These are phyloP conservation scores for Solanum aculeatissimum DNA, from an alignment of 305 asterid genomes.

Conservation along the genomic window DNA sequence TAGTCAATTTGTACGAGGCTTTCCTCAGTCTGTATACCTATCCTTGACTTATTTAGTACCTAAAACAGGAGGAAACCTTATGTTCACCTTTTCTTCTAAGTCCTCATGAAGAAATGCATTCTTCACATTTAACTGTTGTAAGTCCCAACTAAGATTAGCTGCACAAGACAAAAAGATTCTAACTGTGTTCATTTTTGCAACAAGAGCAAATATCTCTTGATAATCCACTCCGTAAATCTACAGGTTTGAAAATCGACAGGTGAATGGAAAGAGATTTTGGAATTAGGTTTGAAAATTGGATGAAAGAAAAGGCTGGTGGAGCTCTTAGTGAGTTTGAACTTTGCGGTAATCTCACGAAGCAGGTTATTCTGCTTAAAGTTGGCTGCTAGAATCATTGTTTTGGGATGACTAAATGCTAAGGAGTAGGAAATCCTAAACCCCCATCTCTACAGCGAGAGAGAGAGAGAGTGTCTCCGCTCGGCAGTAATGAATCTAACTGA, in stretches of 20 bases:
- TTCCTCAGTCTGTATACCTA: too few species aligned
- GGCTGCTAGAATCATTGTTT: background rate
- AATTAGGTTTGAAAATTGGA: background rate
- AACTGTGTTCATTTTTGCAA: background rate
- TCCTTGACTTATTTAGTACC: too few species aligned
- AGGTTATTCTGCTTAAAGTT: background rate
- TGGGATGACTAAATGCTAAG: background rate
- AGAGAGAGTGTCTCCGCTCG: background rate
- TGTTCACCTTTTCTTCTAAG: too few species aligned
- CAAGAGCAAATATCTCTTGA: background rate
- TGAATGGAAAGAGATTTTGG: background rate
- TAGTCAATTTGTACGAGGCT: too few species aligned
- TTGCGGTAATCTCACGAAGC: background rate
- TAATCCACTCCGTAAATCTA: background rate
- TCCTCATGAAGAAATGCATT: too few species aligned
- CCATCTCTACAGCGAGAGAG: background rate
- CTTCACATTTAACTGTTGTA: too few species aligned
- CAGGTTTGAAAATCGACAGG: too few species aligned
- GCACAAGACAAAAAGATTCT: background rate
- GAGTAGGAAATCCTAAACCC: background rate
- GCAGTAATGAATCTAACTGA: background rate
- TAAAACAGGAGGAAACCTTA: too few species aligned
- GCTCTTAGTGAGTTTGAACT: background rate
- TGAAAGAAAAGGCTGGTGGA: background rate
- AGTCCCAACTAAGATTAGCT: too few species aligned